These are phyloP conservation scores for Colletotrichum sp. DNA, from an alignment of 2,329 filamentous ascomycete species.

Conservation along the genomic window DNA sequence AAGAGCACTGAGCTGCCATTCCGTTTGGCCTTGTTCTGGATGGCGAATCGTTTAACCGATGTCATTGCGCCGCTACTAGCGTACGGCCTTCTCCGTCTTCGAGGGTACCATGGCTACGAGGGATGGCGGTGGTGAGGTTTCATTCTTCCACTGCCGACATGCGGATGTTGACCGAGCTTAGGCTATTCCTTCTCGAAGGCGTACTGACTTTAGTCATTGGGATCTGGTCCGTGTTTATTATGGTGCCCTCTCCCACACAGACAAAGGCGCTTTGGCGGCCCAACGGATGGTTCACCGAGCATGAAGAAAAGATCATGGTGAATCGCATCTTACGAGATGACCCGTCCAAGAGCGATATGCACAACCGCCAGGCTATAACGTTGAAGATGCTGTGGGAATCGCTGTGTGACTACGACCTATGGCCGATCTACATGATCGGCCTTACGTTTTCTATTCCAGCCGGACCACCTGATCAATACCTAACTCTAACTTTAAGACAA, in stretches of 20 bases:
- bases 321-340: slow-evolving; percentile 60
- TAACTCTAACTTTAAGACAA: slow-evolving; percentile 25
- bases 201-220: slow-evolving; percentile 26
- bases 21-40: slow-evolving; percentile 27
- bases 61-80: slow-evolving; percentile 30
- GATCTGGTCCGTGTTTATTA: slow-evolving; percentile 31
- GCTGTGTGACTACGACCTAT: slow-evolving; percentile 58
- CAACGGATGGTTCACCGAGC: slow-evolving; percentile 61
- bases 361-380: slow-evolving; percentile 57
- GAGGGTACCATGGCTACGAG: slow-evolving; percentile 23
- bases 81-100: slow-evolving; percentile 28
- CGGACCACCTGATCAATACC: slow-evolving; percentile 25
- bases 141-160: not conserved
- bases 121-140: slow-evolving; percentile 26
- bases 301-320: slow-evolving; percentile 62
- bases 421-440: slow-evolving; percentile 57
- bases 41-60: slow-evolving; percentile 25
- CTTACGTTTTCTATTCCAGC: slow-evolving; percentile 41
- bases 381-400: slow-evolving; percentile 48
- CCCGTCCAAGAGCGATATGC: slow-evolving; percentile 58
- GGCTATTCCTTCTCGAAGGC: not conserved
- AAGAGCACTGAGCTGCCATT: slow-evolving; percentile 27
- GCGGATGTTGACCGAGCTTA: not conserved
- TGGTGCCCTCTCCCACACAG: slow-evolving; percentile 33
- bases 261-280: slow-evolving; percentile 52